Evolutionary conservation across 2,329 filamentous ascomycete genomes (phyloP), one percentile per base, ranked within the genome.

Genomic region (Exophiala lecanii-corni): DNA sequence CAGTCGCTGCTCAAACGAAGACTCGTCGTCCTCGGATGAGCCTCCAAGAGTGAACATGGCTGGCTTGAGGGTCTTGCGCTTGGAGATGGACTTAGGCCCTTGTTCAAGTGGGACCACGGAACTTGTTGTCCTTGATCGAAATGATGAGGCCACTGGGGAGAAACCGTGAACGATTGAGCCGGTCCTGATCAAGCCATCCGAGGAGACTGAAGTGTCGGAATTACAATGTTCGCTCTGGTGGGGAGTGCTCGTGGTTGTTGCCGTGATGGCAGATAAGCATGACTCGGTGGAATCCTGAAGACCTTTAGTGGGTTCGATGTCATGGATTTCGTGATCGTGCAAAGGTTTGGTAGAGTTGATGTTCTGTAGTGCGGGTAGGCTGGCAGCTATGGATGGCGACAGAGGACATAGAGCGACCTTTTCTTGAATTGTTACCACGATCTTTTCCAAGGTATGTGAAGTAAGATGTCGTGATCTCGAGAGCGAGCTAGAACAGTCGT

Each of bases 351-450:
- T 44, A 28, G 63, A 5, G 66, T 69, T 2, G 16, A 65, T 64
- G 47, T 71, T 67, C 40, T 67, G 57, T 6, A 65, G 57, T 10
- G 61, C 56, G 20, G 64, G 59, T 17, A 64, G 49, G 41, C 67
- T 59, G 58, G 67, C 54, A 57, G 63, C 49, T 61, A 71, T 43
- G 65, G 64, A 38, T 19, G 71, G 63, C 36, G 74, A 68, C 26
- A 79, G 64, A 3, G 78, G 77, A 57, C 78, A 72, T 16, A 91
- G 72, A 34, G 76, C 75, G 64, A 81, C 81, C 66, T 86, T 88
- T 66, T 92, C 84, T 65, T 94, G 86, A 61, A 96, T 96, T 28
- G 84, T 88, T 43, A 86, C 80, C 31, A 96, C 87, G 78, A 97
- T 94, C 70, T 94, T 94, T 66, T 95, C 88, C 20, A 97, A 75